Evolutionary conservation across 306 rosid genomes (phyloP).

Genomic region (Medicago lupulina): DNA sequence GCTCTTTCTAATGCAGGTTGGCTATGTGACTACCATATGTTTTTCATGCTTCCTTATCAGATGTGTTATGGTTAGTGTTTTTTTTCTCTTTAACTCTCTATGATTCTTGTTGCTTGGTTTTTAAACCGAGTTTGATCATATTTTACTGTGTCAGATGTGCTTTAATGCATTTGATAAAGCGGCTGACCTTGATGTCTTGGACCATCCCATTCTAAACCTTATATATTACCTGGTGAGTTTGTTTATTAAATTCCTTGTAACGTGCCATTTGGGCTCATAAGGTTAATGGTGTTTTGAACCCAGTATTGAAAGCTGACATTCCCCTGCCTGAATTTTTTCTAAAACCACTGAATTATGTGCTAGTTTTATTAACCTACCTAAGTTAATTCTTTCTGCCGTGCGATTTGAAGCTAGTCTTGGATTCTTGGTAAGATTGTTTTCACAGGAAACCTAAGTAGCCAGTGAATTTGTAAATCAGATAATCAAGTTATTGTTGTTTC

Average conservation of each 20-base stretch:
- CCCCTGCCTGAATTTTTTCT: conserved; percentile 12
- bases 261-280: not conserved
- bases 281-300: conserved; percentile 24
- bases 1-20: conserved; percentile 69
- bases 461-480: conserved; percentile 27
- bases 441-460: not conserved
- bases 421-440: conserved; percentile 31
- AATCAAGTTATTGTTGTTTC: conserved; percentile 23
- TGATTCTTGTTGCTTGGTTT: conserved; percentile 34
- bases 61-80: conserved; percentile 85
- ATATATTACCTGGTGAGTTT: conserved; percentile 83
- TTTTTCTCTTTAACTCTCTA: not conserved
- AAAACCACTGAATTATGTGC: not conserved
- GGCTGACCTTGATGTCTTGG: conserved; percentile 90
- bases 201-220: conserved; percentile 90
- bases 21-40: conserved; percentile 97
- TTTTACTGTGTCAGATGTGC: conserved; percentile 72
- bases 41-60: conserved; percentile 93
- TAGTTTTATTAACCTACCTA: conserved; percentile 32
- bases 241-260: conserved; percentile 15
- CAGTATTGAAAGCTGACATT: conserved; percentile 4
- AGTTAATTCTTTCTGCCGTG: conserved; percentile 10
- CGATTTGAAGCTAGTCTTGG: conserved; percentile 22
- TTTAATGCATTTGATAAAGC: conserved; percentile 80
- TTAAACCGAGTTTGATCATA: conserved; percentile 25